Conservation (phyloP, 129 eudicot genomes). For the Dittrichia graveolens region DNA sequence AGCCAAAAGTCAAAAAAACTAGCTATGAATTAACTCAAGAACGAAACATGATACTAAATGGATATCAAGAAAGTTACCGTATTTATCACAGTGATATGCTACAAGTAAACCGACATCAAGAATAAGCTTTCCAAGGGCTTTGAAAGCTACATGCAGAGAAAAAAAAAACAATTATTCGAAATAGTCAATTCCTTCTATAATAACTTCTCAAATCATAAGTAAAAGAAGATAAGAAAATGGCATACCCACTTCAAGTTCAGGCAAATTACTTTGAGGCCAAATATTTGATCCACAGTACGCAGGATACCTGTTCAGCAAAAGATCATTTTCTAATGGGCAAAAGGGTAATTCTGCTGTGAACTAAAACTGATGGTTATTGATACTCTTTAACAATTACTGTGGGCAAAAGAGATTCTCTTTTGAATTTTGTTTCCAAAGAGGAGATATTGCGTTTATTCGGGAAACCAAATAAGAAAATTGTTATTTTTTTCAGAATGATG, state of each 20-base stretch:
- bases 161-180: too few species aligned
- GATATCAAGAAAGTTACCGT: conserved; percentile 45
- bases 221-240: conserved; percentile 14
- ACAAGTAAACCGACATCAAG: conserved; percentile 80
- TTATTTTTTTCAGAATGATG: not conserved
- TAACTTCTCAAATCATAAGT: conserved; percentile 13
- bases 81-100: conserved; percentile 87
- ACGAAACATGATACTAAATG: not conserved
- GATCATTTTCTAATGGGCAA: not conserved
- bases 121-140: conserved; percentile 85
- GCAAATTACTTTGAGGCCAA: conserved; percentile 78
- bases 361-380: not conserved
- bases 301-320: conserved; percentile 67
- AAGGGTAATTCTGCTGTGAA: not conserved
- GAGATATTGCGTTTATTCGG: not conserved
- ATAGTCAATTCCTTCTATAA: not conserved
- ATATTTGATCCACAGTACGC: conserved; percentile 94
- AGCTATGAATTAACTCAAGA: not conserved
- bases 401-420: conserved; percentile 4
- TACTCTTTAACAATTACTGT: not conserved
- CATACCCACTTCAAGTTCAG: conserved; percentile 92
- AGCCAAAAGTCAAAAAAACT: conserved; percentile 10
- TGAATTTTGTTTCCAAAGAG: not conserved
- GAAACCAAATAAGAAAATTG: not conserved
- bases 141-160: conserved; percentile 58